Conservation (phyloP, 2,329 filamentous ascomycete genomes). For the Orbilia ellipsospora region DNA sequence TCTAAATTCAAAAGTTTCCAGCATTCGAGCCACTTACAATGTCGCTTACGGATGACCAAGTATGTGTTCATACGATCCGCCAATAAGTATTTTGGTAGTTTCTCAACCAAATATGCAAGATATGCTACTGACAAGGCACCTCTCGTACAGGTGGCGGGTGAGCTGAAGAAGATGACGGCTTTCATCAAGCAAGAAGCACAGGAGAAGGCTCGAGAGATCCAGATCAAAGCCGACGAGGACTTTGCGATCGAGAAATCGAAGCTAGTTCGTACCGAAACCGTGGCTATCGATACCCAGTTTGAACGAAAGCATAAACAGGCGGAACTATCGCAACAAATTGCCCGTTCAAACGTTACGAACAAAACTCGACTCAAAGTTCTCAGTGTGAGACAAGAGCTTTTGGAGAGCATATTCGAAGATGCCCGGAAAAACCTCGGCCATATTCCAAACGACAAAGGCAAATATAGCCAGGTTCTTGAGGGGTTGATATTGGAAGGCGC, state of each 20-base stretch:
- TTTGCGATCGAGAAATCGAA: slow-evolving; percentile 99
- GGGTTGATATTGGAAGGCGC: slow-evolving; percentile 87
- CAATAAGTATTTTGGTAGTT: no score
- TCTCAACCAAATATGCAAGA: slow-evolving; percentile 1
- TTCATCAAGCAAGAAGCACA: slow-evolving; percentile 99
- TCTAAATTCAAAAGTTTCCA: not conserved
- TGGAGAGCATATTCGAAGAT: slow-evolving; percentile 88
- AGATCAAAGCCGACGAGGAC: slow-evolving; percentile 98
- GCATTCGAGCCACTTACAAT: slow-evolving; percentile 3
- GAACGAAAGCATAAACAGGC: slow-evolving; percentile 99
- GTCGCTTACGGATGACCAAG: slow-evolving; percentile 49
- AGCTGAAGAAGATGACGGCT: slow-evolving; percentile 99
- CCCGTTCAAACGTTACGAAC: slow-evolving; percentile 93
- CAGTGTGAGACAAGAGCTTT: slow-evolving; percentile 84
- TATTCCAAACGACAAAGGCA: slow-evolving; percentile 74
- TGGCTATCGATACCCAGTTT: slow-evolving; percentile 90
- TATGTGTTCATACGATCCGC: not conserved
- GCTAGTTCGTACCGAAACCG: slow-evolving; percentile 93
- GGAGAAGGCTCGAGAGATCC: slow-evolving; percentile 96
- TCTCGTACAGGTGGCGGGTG: slow-evolving; percentile 82
- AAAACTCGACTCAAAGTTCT: slow-evolving; percentile 93
- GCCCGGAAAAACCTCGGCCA: slow-evolving; percentile 77
- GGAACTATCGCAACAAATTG: slow-evolving; percentile 98
- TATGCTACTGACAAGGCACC: not conserved
- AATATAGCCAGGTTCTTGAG: slow-evolving; percentile 81